phyloP scores from a whole-genome alignment of 768 basidiomycete genomes.

The Termitomyces sp. region DNA sequence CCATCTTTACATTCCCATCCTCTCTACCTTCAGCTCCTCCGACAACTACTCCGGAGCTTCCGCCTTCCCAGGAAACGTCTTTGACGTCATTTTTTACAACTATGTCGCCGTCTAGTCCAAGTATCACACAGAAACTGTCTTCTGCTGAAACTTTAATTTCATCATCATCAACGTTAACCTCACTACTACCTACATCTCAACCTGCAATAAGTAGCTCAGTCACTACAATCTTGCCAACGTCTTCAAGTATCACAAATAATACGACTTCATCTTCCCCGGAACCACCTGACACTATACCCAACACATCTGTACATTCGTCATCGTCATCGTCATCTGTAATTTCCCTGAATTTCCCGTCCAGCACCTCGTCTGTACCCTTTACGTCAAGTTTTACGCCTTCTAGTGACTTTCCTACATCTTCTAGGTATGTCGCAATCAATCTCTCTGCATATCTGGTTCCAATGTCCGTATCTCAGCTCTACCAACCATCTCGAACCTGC shows the following conservation, averaged over 20 bases:
- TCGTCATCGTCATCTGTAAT: constrained; percentile 1
- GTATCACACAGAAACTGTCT: background rate
- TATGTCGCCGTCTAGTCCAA: background rate
- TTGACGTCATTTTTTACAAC: background rate
- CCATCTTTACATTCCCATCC: background rate
- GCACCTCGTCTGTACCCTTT: background rate
- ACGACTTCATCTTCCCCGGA: background rate
- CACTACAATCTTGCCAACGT: background rate
- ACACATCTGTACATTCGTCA: constrained; percentile 4
- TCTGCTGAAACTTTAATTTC: background rate
- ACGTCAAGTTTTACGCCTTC: background rate
- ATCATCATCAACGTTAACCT: background rate
- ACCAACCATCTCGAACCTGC: background rate
- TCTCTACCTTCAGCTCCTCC: background rate
- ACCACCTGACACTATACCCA: constrained; percentile 5
- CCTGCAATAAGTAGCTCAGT: background rate
- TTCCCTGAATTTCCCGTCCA: background rate
- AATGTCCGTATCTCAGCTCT: background rate
- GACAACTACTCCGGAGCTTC: background rate
- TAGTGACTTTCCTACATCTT: background rate
- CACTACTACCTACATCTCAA: background rate
- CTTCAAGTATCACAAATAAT: background rate
- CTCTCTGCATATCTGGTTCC: background rate
- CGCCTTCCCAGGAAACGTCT: background rate
- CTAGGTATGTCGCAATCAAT: background rate